Conservation (phyloP, 2,329 filamentous ascomycete species). For the Colletotrichum brevisporum region DNA sequence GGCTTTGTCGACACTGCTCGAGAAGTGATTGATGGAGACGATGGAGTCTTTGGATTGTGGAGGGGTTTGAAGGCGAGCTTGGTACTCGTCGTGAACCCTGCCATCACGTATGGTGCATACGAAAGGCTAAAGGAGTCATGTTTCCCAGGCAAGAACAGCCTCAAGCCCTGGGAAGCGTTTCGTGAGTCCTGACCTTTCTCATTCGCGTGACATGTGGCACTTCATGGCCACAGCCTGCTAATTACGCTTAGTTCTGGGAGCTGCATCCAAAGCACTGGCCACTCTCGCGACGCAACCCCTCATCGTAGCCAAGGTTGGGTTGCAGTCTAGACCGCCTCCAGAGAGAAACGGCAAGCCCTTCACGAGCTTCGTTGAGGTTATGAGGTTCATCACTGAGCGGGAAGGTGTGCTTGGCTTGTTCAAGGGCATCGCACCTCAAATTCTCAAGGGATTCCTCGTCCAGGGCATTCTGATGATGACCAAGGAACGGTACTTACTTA, state of each 20-base stretch:
- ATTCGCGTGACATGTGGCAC: background rate
- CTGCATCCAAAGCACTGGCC: slow-evolving; percentile 91
- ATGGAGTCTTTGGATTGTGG: slow-evolving; percentile 92
- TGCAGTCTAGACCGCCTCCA: slow-evolving; percentile 93
- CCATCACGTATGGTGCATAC: slow-evolving; percentile 98
- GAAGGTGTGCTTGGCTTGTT: slow-evolving; percentile 89
- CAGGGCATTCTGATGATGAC: slow-evolving; percentile 99
- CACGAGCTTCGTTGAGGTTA: slow-evolving; percentile 93
- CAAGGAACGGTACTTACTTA: slow-evolving; percentile 82
- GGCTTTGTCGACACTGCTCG: slow-evolving; percentile 88
- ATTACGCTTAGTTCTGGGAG: slow-evolving; percentile 79
- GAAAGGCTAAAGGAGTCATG: slow-evolving; percentile 85
- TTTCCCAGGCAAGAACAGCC: slow-evolving; percentile 81
- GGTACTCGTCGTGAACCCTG: slow-evolving; percentile 94
- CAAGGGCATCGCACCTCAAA: slow-evolving; percentile 96
- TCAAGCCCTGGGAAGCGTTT: slow-evolving; percentile 92
- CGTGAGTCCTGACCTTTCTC: slow-evolving; percentile 60
- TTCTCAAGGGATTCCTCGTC: slow-evolving; percentile 91
- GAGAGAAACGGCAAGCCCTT: slow-evolving; percentile 90
- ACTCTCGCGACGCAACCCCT: slow-evolving; percentile 94
- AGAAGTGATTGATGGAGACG: slow-evolving; percentile 91
- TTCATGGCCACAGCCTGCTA: background rate
- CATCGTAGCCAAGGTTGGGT: slow-evolving; percentile 96
- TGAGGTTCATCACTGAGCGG: slow-evolving; percentile 91
- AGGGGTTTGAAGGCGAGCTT: slow-evolving; percentile 95